These are phyloP conservation scores for Parachaetomium inaequale DNA, from an alignment of 495 filamentous ascomycete species.

Conservation along the genomic window DNA sequence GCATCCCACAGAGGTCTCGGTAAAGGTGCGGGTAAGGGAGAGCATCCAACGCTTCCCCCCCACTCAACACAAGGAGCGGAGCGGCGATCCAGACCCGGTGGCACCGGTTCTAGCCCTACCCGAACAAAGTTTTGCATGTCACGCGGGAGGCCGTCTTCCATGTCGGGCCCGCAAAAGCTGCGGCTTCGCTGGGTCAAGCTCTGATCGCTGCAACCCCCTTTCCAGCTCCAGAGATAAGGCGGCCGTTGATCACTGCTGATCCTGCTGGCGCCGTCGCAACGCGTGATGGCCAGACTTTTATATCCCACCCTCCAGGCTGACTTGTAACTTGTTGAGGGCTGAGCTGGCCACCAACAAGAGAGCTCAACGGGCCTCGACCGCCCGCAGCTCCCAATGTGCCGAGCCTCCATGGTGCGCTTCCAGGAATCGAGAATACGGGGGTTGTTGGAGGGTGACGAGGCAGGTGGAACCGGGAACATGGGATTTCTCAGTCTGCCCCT, in stretches of 20 bases:
- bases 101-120: conserved; percentile 4
- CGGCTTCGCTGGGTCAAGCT: not conserved
- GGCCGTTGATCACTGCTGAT: conserved; percentile 8
- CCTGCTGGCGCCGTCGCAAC: not conserved
- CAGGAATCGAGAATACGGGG: not conserved
- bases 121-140: conserved; percentile 15
- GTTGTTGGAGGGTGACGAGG: not conserved
- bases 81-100: conserved; percentile 10
- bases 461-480: not conserved
- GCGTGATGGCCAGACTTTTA: conserved; percentile 11
- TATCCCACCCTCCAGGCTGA: not conserved
- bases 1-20: not conserved
- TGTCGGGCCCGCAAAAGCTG: not conserved
- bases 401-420: conserved; percentile 1
- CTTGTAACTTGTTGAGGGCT: not conserved
- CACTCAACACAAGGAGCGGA: not conserved
- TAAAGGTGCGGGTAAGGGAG: not conserved
- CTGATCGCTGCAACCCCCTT: not conserved
- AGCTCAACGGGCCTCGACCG: not conserved
- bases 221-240: not conserved
- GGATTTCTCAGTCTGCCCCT: not conserved
- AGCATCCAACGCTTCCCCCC: not conserved
- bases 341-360: not conserved
- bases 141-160: not conserved
- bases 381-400: not conserved